Base-by-base conservation (phyloP, 1,284 basidiomycete genomes). In the Malassezia obtusa region DNA sequence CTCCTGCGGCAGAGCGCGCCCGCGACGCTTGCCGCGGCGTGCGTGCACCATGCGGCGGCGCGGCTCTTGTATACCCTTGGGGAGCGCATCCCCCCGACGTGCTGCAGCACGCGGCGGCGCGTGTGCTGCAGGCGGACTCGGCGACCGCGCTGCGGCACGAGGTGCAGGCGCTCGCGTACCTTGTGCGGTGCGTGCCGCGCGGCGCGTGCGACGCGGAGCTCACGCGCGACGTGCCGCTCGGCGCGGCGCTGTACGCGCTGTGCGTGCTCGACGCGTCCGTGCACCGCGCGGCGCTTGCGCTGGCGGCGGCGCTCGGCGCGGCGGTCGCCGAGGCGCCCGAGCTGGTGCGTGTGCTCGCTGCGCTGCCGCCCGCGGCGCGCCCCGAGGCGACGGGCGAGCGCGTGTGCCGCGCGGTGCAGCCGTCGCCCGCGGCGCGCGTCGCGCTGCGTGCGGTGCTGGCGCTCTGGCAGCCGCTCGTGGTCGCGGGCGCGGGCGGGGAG, bases 241-340 rank as follows among this genome's bases (percentile, higher is more conserved):
- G 17, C 15, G 49, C 49, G 0, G 41, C 44, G 33, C 17, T 50
- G 17, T 38, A 15, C n/a, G 49, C 40, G 25, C 31, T 50, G n/a
- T 44, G 32, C 35, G 30, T 28, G 32, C 33, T 30, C 11, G 44
- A 45, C 21, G 14, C 12, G 9, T 3, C 26, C 0, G 41, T 44
- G 12, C 40, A 45, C 8, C n/a, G 17, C 22, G 26, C 32, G 3
- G 40, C 41, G 7, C 32, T n/a, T 5, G 49, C 44, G 26, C 22
- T 38, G n/a, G 33, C 15, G 17, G 17, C 17, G 4, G 22, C 44
- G 10, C 26, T 50, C 4, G 19, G 19, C 19, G 10, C 36, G 19
- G 19, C 11, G 19, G 10, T 24, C 17, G 5, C 5, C 36, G 19
- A 12, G 12, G 19, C 36, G 19, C 12, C 36, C 11, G 11, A 17